These are phyloP conservation scores for Fusarium sp. DNA, from an alignment of 2,329 filamentous ascomycete species.

Conservation along the genomic window DNA sequence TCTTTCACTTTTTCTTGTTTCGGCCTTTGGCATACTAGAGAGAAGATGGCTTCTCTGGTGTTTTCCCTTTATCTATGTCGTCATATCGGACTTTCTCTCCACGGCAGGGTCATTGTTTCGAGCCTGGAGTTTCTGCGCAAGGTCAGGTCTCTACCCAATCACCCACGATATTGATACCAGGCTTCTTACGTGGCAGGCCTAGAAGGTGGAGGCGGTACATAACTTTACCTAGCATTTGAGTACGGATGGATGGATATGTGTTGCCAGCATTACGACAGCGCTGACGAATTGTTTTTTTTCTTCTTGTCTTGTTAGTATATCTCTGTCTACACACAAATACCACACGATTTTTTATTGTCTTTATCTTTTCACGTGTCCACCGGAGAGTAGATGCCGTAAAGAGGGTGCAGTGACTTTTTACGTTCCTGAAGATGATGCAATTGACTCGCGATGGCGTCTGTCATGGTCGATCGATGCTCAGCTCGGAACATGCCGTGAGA, in stretches of 20 bases:
- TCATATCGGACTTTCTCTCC: slow-evolving; percentile 2
- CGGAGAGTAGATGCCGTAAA: neutral
- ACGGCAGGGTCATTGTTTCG: neutral
- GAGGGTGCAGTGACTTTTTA: neutral
- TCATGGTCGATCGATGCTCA: neutral
- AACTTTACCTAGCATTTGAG: slow-evolving; percentile 25
- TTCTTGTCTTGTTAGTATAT: neutral
- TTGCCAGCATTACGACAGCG: slow-evolving; percentile 18
- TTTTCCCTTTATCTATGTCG: slow-evolving; percentile 8
- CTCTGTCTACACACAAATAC: neutral
- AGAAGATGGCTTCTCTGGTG: slow-evolving; percentile 7
- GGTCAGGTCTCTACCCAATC: neutral
- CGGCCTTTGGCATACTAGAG: slow-evolving; percentile 6
- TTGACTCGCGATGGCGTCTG: slow-evolving; percentile 1
- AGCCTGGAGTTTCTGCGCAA: slow-evolving; percentile 26
- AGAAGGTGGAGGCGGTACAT: slow-evolving; percentile 1
- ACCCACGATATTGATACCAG: slow-evolving; percentile 2
- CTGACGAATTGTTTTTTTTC: slow-evolving; percentile 6
- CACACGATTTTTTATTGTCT: neutral
- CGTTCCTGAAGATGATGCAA: slow-evolving; percentile 18
- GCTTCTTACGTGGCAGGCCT: slow-evolving; percentile 9
- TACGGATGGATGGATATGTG: slow-evolving; percentile 1
- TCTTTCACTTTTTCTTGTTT: slow-evolving; percentile 12
- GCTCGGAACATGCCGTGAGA: neutral
- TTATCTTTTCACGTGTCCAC: neutral